Evolutionary conservation across 2,329 filamentous ascomycete species (phyloP).

Genomic region (Aspergillus sp.): DNA sequence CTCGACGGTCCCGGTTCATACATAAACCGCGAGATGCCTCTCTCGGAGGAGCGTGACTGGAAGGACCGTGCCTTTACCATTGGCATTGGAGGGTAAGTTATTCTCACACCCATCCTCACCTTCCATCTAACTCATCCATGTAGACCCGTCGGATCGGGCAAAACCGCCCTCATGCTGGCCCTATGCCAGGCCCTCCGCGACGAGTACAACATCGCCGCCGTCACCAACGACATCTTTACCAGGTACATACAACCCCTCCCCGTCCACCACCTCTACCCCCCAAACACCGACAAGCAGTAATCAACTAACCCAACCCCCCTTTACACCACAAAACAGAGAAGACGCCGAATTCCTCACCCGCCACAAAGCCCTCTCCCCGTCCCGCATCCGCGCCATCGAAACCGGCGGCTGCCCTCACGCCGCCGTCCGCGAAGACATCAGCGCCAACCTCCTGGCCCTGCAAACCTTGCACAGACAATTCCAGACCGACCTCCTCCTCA

Average conservation of each 20-base stretch:
- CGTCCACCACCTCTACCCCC: neutral
- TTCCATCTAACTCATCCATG: neutral
- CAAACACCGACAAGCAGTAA: neutral
- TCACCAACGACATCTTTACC: conserved; percentile 99
- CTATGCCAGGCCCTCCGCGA: conserved; percentile 83
- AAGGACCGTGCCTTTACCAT: conserved; percentile 87
- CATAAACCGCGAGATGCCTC: conserved; percentile 86
- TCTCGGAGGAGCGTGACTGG: conserved; percentile 86
- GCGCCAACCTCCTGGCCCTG: conserved; percentile 85
- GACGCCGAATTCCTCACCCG: conserved; percentile 96
- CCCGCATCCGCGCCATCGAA: conserved; percentile 91
- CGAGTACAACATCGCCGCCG: conserved; percentile 83
- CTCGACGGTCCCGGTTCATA: conserved; percentile 91
- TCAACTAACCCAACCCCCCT: neutral
- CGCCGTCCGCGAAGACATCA: conserved; percentile 95
- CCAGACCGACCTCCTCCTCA: conserved; percentile 79
- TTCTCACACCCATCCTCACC: neutral
- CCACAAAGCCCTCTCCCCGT: conserved; percentile 76
- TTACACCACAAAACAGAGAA: conserved; percentile 57
- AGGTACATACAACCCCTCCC: conserved; percentile 43
- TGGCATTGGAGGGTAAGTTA: conserved; percentile 90
- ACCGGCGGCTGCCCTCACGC: conserved; percentile 97
- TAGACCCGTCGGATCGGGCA: conserved; percentile 93
- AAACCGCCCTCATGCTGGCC: conserved; percentile 94
- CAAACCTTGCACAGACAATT: conserved; percentile 84